Evolutionary conservation across 371 early-diverging fungal genomes (phyloP).

Genomic region (Rhizopus microsporus): DNA sequence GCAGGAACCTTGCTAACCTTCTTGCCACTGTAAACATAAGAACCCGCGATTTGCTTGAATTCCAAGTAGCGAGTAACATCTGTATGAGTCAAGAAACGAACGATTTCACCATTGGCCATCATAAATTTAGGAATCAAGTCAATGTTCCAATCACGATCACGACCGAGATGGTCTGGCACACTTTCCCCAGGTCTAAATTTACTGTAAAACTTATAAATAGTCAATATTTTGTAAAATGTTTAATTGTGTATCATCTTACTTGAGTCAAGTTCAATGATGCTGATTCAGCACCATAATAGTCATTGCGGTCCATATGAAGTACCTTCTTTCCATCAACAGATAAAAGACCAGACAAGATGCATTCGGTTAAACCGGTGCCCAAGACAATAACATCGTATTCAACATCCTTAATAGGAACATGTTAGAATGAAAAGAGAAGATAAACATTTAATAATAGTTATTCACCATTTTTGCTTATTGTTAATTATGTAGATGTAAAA

Average conservation of each 20-base stretch:
- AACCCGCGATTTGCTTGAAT: conserved; percentile 96
- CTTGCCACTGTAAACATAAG: conserved; percentile 91
- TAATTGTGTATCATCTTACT: conserved; percentile 44
- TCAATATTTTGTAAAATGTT: not conserved
- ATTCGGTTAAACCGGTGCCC: conserved; percentile 99
- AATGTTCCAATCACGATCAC: conserved; percentile 95
- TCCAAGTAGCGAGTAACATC: conserved; percentile 98
- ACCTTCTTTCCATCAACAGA: conserved; percentile 99
- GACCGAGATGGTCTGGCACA: conserved; percentile 72
- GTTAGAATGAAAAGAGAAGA: too few relatives aligned
- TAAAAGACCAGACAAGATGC: conserved; percentile 96
- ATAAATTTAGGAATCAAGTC: conserved; percentile 99
- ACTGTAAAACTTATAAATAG: conserved; percentile 67
- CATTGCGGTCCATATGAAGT: conserved; percentile 97
- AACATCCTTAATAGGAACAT: conserved; percentile 63
- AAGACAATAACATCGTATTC: conserved; percentile 95
- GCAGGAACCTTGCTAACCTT: conserved; percentile 96
- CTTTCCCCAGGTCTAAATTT: conserved; percentile 81
- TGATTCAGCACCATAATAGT: conserved; percentile 98
- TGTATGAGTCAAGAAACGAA: conserved; percentile 86
- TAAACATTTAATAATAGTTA: too few relatives aligned
- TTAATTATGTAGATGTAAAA: too few relatives aligned
- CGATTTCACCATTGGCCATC: conserved; percentile 96
- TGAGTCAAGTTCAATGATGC: conserved; percentile 93
- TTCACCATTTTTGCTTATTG: too few relatives aligned